Percentiles rank a stretch among this genome's conserved stretches.
Evolutionary conservation across 192 early-diverging fungal genomes (phyloP).

Genomic region (Piromyces sp.): DNA sequence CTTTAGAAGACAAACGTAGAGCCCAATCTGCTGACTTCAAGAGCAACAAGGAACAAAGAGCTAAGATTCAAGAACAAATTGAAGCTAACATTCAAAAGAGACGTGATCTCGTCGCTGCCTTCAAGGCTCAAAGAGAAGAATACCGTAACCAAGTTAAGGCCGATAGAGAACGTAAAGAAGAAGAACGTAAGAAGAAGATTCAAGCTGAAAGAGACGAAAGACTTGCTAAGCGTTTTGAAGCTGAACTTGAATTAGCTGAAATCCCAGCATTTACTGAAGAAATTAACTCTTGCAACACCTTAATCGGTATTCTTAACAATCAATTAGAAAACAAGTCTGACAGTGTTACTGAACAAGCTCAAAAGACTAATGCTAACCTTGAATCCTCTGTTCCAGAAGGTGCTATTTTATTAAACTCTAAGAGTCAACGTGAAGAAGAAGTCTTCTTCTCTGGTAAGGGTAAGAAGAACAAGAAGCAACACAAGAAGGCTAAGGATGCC

Average conservation of each 20-base stretch:
- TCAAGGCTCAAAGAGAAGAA: not conserved
- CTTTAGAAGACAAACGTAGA: slow-evolving; percentile 44
- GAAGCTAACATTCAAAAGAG: not conserved
- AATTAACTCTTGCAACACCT: slow-evolving; percentile 61
- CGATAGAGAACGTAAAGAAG: slow-evolving; percentile 41
- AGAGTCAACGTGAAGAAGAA: slow-evolving; percentile 55
- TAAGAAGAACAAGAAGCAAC: slow-evolving; percentile 43
- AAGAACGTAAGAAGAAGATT: slow-evolving; percentile 47
- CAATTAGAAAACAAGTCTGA: slow-evolving; percentile 9
- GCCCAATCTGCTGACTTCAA: slow-evolving; percentile 52
- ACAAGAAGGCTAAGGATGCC: slow-evolving; percentile 23
- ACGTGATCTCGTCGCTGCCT: not conserved
- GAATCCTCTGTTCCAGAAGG: slow-evolving; percentile 48
- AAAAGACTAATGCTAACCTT: slow-evolving; percentile 16
- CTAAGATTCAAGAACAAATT: slow-evolving; percentile 42
- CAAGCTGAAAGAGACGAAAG: slow-evolving; percentile 48
- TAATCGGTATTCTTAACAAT: slow-evolving; percentile 52
- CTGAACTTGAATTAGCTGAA: slow-evolving; percentile 70
- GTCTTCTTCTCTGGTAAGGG: slow-evolving; percentile 51
- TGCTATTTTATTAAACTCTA: slow-evolving; percentile 51
- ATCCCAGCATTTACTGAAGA: slow-evolving; percentile 73
- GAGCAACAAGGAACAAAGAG: slow-evolving; percentile 53
- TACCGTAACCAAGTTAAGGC: not conserved
- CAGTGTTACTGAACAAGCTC: not conserved
- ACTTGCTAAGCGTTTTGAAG: slow-evolving; percentile 46